Evolutionary conservation across 257 asterid genomes (phyloP).

Genomic region (Misopates orontium): DNA sequence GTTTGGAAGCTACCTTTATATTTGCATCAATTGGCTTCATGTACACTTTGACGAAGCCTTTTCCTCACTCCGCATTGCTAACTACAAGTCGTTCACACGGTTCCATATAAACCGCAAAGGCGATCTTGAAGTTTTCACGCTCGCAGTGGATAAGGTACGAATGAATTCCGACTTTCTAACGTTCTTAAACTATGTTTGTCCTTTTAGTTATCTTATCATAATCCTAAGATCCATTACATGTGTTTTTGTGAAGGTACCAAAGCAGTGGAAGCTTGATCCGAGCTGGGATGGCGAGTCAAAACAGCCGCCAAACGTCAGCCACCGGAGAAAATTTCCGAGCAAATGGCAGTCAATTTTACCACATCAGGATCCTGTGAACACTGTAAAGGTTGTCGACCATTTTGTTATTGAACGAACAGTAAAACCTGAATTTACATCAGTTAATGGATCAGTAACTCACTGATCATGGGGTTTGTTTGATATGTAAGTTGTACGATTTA

Average conservation of each 20-base stretch:
- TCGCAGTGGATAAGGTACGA: constrained; percentile 93
- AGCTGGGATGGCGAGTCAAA: constrained; percentile 77
- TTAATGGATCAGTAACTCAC: constrained; percentile 52
- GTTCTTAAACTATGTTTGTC: not conserved
- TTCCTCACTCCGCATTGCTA: constrained; percentile 95
- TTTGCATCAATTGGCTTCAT: constrained; percentile 98
- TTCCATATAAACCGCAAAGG: constrained; percentile 72
- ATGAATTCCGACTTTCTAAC: not conserved
- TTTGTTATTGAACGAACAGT: constrained; percentile 60
- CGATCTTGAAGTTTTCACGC: constrained; percentile 90
- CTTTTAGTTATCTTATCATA: not conserved
- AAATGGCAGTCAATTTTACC: constrained; percentile 71
- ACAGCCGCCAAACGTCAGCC: constrained; percentile 53
- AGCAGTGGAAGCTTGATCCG: constrained; percentile 94
- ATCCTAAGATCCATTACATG: not conserved
- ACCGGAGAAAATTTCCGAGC: constrained; percentile 77
- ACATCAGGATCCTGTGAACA: constrained; percentile 76
- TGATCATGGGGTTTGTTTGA: constrained; percentile 34
- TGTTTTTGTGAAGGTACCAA: constrained; percentile 66
- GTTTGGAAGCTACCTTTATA: constrained; percentile 92
- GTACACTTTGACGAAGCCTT: constrained; percentile 97
- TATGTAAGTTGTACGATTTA: constrained; percentile 29
- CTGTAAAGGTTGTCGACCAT: constrained; percentile 75
- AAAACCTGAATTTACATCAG: constrained; percentile 35
- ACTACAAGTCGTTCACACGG: constrained; percentile 93